phyloP scores from a whole-genome alignment of 2,329 filamentous ascomycete species.

The Fusarium hainanense region DNA sequence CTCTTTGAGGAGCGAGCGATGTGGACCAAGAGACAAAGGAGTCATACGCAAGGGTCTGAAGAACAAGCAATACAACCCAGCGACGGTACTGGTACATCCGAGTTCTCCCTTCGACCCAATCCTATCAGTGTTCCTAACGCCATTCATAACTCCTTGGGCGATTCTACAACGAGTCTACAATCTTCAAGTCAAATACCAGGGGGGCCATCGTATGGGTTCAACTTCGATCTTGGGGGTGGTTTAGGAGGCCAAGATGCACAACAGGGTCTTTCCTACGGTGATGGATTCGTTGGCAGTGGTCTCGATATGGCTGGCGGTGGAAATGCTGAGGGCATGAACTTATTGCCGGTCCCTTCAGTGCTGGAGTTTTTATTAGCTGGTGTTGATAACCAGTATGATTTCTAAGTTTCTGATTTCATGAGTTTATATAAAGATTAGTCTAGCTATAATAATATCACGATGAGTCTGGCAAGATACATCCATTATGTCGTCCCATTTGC shows the following conservation, averaged over 20 bases:
- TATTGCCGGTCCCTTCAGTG: slow-evolving; percentile 47
- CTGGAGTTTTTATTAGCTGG: slow-evolving; percentile 50
- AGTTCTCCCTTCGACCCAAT: slow-evolving; percentile 39
- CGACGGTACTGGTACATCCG: slow-evolving; percentile 1
- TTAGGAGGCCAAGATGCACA: not conserved
- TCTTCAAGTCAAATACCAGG: not conserved
- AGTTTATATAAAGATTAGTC: too few relatives aligned
- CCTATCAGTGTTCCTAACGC: slow-evolving; percentile 5
- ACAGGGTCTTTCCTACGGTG: slow-evolving; percentile 28
- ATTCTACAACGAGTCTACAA: slow-evolving; percentile 15
- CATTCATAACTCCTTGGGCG: slow-evolving; percentile 6
- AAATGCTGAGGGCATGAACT: slow-evolving; percentile 20
- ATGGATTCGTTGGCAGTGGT: slow-evolving; percentile 26
- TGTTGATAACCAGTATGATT: slow-evolving; percentile 44
- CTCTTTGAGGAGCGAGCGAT: slow-evolving; percentile 46
- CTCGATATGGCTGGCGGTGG: slow-evolving; percentile 18
- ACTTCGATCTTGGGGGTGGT: slow-evolving; percentile 26
- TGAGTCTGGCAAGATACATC: not conserved
- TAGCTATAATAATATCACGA: not conserved
- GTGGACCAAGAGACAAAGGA: slow-evolving; percentile 26
- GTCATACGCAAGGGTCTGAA: slow-evolving; percentile 7
- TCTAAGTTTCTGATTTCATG: not conserved
- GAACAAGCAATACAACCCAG: not conserved
- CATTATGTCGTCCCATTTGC: not conserved
- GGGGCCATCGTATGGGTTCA: slow-evolving; percentile 25